Conservation (phyloP, 257 asterid genomes). For the Fraxinus cuspidata region DNA sequence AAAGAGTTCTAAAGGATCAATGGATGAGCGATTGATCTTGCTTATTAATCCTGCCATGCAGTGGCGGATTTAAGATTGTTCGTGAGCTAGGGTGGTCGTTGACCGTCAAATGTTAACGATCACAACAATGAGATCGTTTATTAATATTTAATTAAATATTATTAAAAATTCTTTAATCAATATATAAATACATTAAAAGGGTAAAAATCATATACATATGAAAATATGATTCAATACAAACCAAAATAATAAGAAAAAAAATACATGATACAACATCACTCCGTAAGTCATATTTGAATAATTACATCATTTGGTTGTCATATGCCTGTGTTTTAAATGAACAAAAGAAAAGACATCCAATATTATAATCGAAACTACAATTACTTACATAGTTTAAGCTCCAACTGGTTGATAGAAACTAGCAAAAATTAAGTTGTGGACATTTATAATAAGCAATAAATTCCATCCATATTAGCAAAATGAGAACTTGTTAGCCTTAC, state of each 20-base stretch:
- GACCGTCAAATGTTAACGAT: slow-evolving; percentile 31
- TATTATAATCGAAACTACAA: background rate
- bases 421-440: background rate
- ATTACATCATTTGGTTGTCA: background rate
- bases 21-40: slow-evolving; percentile 91
- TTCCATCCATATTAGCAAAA: background rate
- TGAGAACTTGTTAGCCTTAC: background rate
- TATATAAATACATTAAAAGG: too few species aligned
- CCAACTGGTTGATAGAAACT: background rate
- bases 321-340: background rate
- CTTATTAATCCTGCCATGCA: slow-evolving; percentile 99
- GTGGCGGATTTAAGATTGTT: too few species aligned
- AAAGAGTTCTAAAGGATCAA: slow-evolving; percentile 59
- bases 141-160: too few species aligned
- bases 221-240: too few species aligned
- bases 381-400: background rate
- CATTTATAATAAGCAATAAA: background rate
- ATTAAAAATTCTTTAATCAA: too few species aligned
- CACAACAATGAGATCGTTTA: too few species aligned
- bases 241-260: too few species aligned
- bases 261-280: too few species aligned
- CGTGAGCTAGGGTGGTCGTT: too few species aligned
- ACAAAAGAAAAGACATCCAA: background rate
- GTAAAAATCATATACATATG: too few species aligned
- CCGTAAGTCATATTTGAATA: background rate